Evolutionary conservation across 148 eudicot species (phyloP), one percentile per base, ranked within the genome.

Genomic region (Suaeda aralocaspica): DNA sequence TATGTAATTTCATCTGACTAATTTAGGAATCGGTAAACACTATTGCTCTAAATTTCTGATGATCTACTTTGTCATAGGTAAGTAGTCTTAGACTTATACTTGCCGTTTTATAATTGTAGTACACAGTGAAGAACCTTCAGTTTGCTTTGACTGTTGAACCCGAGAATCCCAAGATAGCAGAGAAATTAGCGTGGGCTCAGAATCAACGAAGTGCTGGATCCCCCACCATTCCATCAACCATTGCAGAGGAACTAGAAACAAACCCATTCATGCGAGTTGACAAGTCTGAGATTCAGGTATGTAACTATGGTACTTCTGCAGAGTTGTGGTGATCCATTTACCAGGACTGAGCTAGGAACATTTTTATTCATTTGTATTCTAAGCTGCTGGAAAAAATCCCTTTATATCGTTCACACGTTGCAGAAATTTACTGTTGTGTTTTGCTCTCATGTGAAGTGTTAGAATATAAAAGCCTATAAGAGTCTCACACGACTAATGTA

Each of bases 241-340:
- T 93, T 55, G 89, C 72, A 72, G 96, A 88, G 72, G 98, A 93
- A 83, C 45, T 87, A 67, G 91, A 91, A 78, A 88, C 83, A 31
- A 93, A 93, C 75, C 98, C 96, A 36, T 93, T 87, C 83, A 83
- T 91, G 89, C 84, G 96, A 50, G 96, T 79, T 57, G 96, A 87
- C 65, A 68, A 84, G 1, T 83, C 89, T 0, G 92, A 93, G 71
- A 57, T 91, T 70, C 98, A 87, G 98, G 98, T 89, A 82, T 45
- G 34, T 18, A 18, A n/a, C 44, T 34, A 41, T 14, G 14, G 14
- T 51, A 13, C 28, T 60, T 52, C n/a, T 58, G 19, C 31, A 21
- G 14, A 26, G 12, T 5, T 24, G 29, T 33, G 70, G 31, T 58
- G 62, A 2, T 19, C 67, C 9, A n/a, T 12, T 36, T 36, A 11